Percentiles rank a stretch among this genome's conserved stretches.
phyloP scores from a whole-genome alignment of 371 early-diverging fungal genomes.

The Nematocida ironsii region DNA sequence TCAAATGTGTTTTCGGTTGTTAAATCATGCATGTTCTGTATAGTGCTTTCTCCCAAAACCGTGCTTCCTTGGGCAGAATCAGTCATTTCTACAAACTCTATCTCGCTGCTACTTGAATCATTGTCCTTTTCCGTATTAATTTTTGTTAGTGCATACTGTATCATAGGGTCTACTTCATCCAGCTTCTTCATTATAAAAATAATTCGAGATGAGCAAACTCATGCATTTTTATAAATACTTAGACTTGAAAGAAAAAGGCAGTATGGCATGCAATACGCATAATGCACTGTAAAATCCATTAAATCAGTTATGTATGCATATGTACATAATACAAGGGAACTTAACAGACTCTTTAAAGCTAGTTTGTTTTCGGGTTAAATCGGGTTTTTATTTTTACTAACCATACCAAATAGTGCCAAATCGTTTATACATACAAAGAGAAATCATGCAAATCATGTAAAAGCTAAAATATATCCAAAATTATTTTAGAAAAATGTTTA shows the following conservation, averaged over 20 bases:
- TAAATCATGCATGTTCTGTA: slow-evolving; percentile 1
- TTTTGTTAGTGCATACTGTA: slow-evolving; percentile 3
- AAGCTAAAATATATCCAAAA: neutral
- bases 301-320: no score
- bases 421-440: no score
- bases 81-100: neutral
- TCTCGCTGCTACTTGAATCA: neutral
- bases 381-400: no score
- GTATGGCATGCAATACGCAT: no score
- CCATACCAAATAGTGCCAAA: no score
- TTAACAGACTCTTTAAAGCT: no score
- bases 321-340: no score
- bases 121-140: neutral
- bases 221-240: neutral
- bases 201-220: neutral
- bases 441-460: no score
- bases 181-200: slow-evolving; percentile 31
- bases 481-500: neutral
- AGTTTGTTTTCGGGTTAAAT: no score
- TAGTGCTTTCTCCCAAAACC: slow-evolving; percentile 8
- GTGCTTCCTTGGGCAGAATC: slow-evolving; percentile 19
- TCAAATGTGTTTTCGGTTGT: slow-evolving; percentile 29
- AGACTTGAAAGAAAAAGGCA: no score
- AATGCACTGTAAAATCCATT: no score
- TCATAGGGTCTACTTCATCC: slow-evolving; percentile 16